Conservation (phyloP, 2,329 filamentous ascomycete genomes). For the Fusarium nisikadoi region DNA sequence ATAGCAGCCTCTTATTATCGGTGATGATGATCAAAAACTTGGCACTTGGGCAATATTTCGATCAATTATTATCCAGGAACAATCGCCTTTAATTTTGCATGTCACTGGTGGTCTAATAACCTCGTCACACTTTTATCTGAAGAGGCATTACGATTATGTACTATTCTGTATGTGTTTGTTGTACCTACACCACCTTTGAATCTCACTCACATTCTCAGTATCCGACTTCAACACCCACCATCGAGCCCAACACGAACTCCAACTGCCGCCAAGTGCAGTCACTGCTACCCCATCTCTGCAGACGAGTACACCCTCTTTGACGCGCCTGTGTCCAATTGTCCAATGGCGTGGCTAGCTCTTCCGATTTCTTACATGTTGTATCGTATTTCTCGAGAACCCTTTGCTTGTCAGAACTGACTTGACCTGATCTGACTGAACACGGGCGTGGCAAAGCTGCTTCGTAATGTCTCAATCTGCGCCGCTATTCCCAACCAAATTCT, state of each 20-base stretch:
- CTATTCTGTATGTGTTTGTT: neutral
- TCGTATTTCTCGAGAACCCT: slow-evolving; percentile 21
- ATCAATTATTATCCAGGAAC: slow-evolving; percentile 26
- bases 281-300: slow-evolving; percentile 15
- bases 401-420: neutral
- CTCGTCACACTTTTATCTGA: neutral
- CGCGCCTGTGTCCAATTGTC: slow-evolving; percentile 24
- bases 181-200: neutral
- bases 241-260: slow-evolving; percentile 33
- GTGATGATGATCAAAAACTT: slow-evolving; percentile 11
- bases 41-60: slow-evolving; percentile 19
- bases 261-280: slow-evolving; percentile 29
- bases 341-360: slow-evolving; percentile 13
- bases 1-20: slow-evolving; percentile 5
- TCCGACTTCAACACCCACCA: slow-evolving; percentile 31
- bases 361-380: slow-evolving; percentile 6
- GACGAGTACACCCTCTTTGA: slow-evolving; percentile 22
- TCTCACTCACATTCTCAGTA: neutral
- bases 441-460: slow-evolving; percentile 29
- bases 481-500: slow-evolving; percentile 26
- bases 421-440: slow-evolving; percentile 6
- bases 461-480: slow-evolving; percentile 36
- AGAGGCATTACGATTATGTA: neutral
- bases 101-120: slow-evolving; percentile 1
- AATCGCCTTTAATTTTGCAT: neutral